Percentiles rank a stretch among this genome's conserved stretches.
Evolutionary conservation across 495 filamentous ascomycete species (phyloP).

Genomic region (Neurospora tetraspora): DNA sequence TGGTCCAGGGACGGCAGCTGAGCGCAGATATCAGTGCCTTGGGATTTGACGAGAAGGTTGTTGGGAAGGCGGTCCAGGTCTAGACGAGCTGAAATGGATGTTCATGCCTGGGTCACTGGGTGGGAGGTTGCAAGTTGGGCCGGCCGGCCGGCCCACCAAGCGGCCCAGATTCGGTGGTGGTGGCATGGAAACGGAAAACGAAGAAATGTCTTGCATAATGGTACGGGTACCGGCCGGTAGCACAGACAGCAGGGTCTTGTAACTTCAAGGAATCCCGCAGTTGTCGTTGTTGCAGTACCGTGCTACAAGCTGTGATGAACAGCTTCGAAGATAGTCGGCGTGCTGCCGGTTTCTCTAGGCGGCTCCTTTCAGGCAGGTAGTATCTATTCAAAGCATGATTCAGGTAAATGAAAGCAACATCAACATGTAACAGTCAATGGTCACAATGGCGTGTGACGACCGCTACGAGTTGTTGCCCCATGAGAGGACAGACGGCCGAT

Average conservation of each 20-base stretch:
- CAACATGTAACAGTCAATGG: background rate
- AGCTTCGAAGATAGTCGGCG: background rate
- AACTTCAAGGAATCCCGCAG: background rate
- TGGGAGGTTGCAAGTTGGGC: background rate
- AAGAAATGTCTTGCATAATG: background rate
- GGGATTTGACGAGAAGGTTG: conserved; percentile 2
- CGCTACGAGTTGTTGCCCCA: background rate
- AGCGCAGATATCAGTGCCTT: conserved; percentile 37
- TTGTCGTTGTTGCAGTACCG: background rate
- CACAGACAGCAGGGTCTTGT: background rate
- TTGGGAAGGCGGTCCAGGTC: background rate
- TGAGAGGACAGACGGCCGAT: background rate
- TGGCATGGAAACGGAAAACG: background rate
- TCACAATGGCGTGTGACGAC: background rate
- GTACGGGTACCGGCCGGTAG: background rate
- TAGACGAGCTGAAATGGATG: background rate
- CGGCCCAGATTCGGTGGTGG: background rate
- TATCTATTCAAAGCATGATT: background rate
- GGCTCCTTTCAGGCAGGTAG: background rate
- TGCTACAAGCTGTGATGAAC: background rate
- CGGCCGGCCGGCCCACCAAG: background rate
- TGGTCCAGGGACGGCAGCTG: conserved; percentile 42
- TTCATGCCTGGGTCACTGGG: background rate
- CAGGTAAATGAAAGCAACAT: background rate
- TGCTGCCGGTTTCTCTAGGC: background rate